A percentile compares a stretch with the other conserved stretches of the same genome.
Conservation (phyloP, 169 alveolate species). For the Plasmodium vinckei region DNA sequence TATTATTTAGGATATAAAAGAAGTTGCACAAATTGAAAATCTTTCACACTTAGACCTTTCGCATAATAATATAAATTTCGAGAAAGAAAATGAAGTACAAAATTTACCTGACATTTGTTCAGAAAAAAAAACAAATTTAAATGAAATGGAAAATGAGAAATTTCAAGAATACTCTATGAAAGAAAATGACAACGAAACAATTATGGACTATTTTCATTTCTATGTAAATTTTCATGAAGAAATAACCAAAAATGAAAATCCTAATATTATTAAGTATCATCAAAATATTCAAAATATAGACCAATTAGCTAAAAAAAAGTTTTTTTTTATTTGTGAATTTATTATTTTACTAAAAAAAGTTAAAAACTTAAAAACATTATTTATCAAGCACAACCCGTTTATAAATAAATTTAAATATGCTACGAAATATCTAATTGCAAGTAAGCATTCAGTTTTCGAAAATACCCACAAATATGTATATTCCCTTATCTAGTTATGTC, state of each 20-base stretch:
- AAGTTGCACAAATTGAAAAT: constrained; percentile 11
- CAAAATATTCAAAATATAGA: constrained; percentile 46
- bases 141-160: not conserved
- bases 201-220: constrained; percentile 6
- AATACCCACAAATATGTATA: not conserved
- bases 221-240: constrained; percentile 35
- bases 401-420: constrained; percentile 30
- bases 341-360: constrained; percentile 28
- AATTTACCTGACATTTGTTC: not conserved
- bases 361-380: constrained; percentile 36
- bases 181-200: not conserved
- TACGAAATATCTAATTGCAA: constrained; percentile 48
- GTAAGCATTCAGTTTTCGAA: constrained; percentile 5
- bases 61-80: constrained; percentile 11
- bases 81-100: constrained; percentile 4
- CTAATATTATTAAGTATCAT: constrained; percentile 20
- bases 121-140: not conserved
- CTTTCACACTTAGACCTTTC: constrained; percentile 59
- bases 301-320: constrained; percentile 18
- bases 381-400: constrained; percentile 49
- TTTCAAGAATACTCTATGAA: not conserved
- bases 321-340: constrained; percentile 42
- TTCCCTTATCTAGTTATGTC: not conserved
- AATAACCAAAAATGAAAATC: constrained; percentile 11
- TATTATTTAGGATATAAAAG: constrained; percentile 34